phyloP scores from a whole-genome alignment of 192 early-diverging fungal genomes.

The Backusella macrospora region DNA sequence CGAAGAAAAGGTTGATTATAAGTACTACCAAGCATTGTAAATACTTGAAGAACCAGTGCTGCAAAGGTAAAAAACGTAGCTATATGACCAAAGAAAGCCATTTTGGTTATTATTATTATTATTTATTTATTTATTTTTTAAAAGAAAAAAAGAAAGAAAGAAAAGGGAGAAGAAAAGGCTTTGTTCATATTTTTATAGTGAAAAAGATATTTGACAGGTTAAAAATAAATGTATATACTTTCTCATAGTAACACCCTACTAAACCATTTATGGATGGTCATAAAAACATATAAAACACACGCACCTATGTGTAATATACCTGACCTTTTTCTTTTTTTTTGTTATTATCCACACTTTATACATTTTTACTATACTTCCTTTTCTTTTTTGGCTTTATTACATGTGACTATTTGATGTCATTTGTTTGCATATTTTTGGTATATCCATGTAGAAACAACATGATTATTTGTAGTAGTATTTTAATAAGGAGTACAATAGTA shows the following conservation, averaged over 20 bases:
- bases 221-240: not conserved
- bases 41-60: slow-evolving; percentile 33
- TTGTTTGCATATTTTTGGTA: no score
- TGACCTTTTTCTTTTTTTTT: not conserved
- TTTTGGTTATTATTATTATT: no score
- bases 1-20: slow-evolving; percentile 31
- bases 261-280: not conserved
- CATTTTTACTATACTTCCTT: no score
- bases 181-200: not conserved
- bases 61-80: slow-evolving; percentile 35
- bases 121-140: no score
- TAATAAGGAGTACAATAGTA: no score
- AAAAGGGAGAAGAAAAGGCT: not conserved
- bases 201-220: not conserved
- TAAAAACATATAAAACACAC: slow-evolving; percentile 4
- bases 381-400: no score
- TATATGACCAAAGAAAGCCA: slow-evolving; percentile 30
- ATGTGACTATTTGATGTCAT: no score
- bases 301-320: not conserved
- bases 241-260: not conserved
- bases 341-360: not conserved
- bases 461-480: no score
- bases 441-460: no score
- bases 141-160: slow-evolving; percentile 8
- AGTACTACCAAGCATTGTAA: slow-evolving; percentile 35